Evolutionary conservation across 371 early-diverging fungal species (phyloP).

Genomic region (Fennellomyces sp.): DNA sequence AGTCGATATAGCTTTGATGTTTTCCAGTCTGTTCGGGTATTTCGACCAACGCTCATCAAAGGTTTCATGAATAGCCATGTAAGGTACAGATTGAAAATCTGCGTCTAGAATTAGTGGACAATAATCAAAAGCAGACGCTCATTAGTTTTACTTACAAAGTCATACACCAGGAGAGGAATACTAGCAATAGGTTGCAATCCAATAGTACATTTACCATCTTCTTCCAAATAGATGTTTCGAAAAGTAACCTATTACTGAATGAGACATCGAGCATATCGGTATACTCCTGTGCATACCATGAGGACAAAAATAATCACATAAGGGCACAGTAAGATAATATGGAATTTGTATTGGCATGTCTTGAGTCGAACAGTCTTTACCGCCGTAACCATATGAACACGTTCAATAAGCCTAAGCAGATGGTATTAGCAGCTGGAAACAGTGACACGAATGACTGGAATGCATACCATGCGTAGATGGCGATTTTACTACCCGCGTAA

Average conservation of each 20-base stretch:
- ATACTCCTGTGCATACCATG: conserved; percentile 30
- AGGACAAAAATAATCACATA: conserved; percentile 47
- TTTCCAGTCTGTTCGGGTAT: conserved; percentile 46
- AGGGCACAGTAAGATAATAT: conserved; percentile 46
- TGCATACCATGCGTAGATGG: conserved; percentile 44
- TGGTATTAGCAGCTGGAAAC: background rate
- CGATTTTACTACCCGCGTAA: conserved; percentile 52
- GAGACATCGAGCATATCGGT: background rate
- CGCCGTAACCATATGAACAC: conserved; percentile 48
- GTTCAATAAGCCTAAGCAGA: conserved; percentile 55
- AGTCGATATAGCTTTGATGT: conserved; percentile 41
- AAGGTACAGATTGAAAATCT: conserved; percentile 49
- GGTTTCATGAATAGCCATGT: conserved; percentile 55
- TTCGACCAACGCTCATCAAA: conserved; percentile 35
- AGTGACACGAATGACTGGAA: background rate
- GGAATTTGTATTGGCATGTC: conserved; percentile 47
- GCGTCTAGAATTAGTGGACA: background rate
- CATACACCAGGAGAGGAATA: conserved; percentile 52
- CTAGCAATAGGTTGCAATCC: conserved; percentile 54
- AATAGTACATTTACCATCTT: conserved; percentile 50
- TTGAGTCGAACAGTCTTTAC: conserved; percentile 44
- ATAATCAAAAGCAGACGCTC: background rate
- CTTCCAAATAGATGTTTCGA: conserved; percentile 44
- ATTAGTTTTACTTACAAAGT: conserved; percentile 34
- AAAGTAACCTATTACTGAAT: conserved; percentile 7